Evolutionary conservation across 2,329 filamentous ascomycete genomes (phyloP), one percentile per base, ranked within the genome.

Genomic region (Fusarium coicis): DNA sequence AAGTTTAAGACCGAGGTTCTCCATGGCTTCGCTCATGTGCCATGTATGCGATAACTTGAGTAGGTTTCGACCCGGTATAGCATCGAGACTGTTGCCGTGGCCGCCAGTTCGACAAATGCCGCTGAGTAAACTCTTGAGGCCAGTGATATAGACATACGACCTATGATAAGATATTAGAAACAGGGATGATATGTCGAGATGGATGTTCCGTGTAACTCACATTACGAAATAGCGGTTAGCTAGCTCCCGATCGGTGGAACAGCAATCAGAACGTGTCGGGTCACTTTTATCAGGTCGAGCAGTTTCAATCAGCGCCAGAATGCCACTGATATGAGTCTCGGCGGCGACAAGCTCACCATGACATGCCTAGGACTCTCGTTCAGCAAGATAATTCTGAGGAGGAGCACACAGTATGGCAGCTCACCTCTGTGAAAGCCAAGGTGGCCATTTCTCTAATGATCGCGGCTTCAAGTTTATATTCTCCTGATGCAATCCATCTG

Each of bases 381-480:
- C 0, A 68, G 34, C 5, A 5, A 30, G 3, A 1, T 1, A 14
- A 2, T 32, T 32, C 12, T 3, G 0, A 23, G 7, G 4, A 16
- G 8, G 7, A 18, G 21, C 2, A 4, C 5, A 5, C 0, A n/a
- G 14, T 4, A 21, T 4, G 2, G 4, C 1, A 0, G 7, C n/a
- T 12, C 18, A 68, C 66, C 50, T 69, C 66, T 19, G 66, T 64
- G 11, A 69, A 69, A 12, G 57, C 43, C 4, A 69, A 23, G 1
- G 66, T 69, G 4, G 52, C 57, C 49, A 69, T 69, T 28, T 69
- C 64, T 23, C 66, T 44, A 2, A 69, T 52, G 2, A 69, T 68
- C 1, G 30, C 26, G 0, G 50, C 32, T 21, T 57, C 65, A 5
- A 26, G 30, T 19, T 44, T 56, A 7, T 39, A 47, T 4, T 52